Conservation (phyloP, 257 asterid genomes). For the Eustoma russellianum region DNA sequence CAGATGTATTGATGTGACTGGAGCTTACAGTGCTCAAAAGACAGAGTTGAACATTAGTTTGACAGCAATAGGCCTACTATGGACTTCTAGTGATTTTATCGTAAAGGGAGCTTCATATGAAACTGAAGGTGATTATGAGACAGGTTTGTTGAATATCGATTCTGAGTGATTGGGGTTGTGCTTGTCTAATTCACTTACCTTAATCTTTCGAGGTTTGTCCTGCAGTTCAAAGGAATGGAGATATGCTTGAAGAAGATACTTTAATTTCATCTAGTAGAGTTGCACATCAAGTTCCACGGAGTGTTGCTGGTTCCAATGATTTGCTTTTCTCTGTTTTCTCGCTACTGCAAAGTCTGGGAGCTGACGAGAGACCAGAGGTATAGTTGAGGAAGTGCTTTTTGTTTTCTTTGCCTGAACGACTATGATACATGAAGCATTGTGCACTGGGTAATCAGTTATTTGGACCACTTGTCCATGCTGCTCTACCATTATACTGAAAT, state of each 20-base stretch:
- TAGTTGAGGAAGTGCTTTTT: background rate
- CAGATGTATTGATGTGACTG: slow-evolving; percentile 95
- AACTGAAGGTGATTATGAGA: slow-evolving; percentile 40
- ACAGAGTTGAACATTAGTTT: slow-evolving; percentile 91
- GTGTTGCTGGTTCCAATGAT: slow-evolving; percentile 53
- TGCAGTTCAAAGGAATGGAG: slow-evolving; percentile 45
- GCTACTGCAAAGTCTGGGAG: slow-evolving; percentile 76
- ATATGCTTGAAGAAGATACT: slow-evolving; percentile 26
- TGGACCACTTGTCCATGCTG: too few relatives aligned
- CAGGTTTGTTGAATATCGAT: slow-evolving; percentile 31
- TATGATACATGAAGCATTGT: too few relatives aligned
- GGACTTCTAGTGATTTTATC: slow-evolving; percentile 94
- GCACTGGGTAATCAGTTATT: too few relatives aligned
- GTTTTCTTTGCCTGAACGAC: background rate
- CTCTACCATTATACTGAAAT: too few relatives aligned
- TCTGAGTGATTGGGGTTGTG: background rate
- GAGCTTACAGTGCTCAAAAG: slow-evolving; percentile 88
- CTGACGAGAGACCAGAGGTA: slow-evolving; percentile 99
- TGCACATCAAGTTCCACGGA: slow-evolving; percentile 26
- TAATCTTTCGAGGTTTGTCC: slow-evolving; percentile 12
- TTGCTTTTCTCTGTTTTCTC: slow-evolving; percentile 81
- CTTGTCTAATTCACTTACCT: slow-evolving; percentile 5
- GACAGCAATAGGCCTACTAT: slow-evolving; percentile 88
- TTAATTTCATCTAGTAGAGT: slow-evolving; percentile 27
- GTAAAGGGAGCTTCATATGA: slow-evolving; percentile 53